Conservation (phyloP, 2,329 filamentous ascomycete species). For the Aureobasidium sp. region DNA sequence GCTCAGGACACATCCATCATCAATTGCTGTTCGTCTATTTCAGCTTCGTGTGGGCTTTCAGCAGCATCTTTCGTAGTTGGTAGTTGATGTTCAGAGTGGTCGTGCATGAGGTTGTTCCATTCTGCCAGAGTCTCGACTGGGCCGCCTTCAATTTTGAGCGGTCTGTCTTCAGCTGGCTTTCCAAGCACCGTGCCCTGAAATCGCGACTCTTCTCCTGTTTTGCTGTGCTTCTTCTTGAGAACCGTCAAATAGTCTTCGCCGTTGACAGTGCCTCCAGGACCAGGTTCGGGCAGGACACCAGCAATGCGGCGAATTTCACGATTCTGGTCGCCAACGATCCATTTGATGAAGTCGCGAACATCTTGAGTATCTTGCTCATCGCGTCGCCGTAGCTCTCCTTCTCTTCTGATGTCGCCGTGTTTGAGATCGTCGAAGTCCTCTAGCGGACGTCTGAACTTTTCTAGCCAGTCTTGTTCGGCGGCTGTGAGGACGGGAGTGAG, state of each 20-base stretch:
- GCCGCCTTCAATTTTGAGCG: conserved; percentile 73
- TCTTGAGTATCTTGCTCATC: conserved; percentile 70
- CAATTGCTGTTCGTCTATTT: conserved; percentile 11
- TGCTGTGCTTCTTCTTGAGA: conserved; percentile 87
- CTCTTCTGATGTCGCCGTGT: conserved; percentile 29
- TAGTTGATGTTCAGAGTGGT: conserved; percentile 11
- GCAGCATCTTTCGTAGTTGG: conserved; percentile 5
- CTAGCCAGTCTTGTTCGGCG: conserved; percentile 61
- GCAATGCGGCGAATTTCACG: conserved; percentile 76
- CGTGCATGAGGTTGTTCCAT: conserved; percentile 43
- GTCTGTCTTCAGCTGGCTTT: conserved; percentile 60
- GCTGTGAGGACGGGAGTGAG: conserved; percentile 61
- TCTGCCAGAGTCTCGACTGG: conserved; percentile 58
- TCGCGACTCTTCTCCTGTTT: conserved; percentile 77
- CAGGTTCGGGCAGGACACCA: conserved; percentile 48
- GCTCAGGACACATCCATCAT: conserved; percentile 12
- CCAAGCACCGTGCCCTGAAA: conserved; percentile 81
- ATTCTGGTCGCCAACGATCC: conserved; percentile 68
- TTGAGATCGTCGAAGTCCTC: conserved; percentile 34
- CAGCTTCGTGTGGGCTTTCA: conserved; percentile 9
- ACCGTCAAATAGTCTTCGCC: conserved; percentile 44
- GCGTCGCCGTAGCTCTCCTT: conserved; percentile 37
- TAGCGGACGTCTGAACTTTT: conserved; percentile 39
- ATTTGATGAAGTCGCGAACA: conserved; percentile 68
- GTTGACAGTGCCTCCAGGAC: conserved; percentile 43